phyloP scores from a whole-genome alignment of 179 eudicot genomes.

The Beta corolliflora region DNA sequence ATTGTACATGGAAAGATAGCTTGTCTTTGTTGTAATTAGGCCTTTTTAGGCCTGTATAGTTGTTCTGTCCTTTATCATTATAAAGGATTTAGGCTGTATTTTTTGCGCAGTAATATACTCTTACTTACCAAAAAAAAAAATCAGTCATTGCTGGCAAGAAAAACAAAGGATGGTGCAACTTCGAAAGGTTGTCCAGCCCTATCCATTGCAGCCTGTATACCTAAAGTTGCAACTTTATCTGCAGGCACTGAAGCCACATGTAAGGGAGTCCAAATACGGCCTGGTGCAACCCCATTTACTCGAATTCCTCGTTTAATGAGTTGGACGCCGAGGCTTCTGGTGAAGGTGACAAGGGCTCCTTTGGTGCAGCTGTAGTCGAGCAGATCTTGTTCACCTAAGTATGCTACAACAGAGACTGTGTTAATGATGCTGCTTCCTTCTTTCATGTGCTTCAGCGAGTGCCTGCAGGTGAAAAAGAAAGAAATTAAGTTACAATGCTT shows the following conservation, averaged over 20 bases:
- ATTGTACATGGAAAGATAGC: too few species aligned
- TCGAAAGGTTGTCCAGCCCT: constrained; percentile 38
- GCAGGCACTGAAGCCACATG: constrained; percentile 24
- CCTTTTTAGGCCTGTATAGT: too few species aligned
- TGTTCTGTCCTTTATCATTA: too few species aligned
- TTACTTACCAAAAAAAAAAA: too few species aligned
- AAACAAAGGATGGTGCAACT: constrained; percentile 34
- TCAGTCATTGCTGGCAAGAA: too few species aligned
- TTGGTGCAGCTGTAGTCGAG: constrained; percentile 33
- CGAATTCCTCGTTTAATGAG: constrained; percentile 27
- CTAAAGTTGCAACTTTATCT: constrained; percentile 17
- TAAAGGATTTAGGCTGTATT: too few species aligned
- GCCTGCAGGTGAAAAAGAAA: constrained; percentile 18
- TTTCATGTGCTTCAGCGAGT: constrained; percentile 41
- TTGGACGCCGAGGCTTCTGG: constrained; percentile 29
- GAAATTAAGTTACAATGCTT: too few species aligned
- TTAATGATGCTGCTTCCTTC: constrained; percentile 38
- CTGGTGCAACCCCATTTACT: constrained; percentile 37
- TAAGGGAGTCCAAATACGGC: constrained; percentile 38
- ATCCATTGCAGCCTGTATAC: constrained; percentile 25
- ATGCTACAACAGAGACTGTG: constrained; percentile 26
- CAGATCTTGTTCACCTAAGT: neutral
- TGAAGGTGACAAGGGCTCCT: constrained; percentile 40
- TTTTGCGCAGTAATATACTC: too few species aligned
- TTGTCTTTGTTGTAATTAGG: too few species aligned